These are phyloP conservation scores for Cladophialophora yegresii DNA, from an alignment of 2,329 filamentous ascomycete species.

Conservation along the genomic window DNA sequence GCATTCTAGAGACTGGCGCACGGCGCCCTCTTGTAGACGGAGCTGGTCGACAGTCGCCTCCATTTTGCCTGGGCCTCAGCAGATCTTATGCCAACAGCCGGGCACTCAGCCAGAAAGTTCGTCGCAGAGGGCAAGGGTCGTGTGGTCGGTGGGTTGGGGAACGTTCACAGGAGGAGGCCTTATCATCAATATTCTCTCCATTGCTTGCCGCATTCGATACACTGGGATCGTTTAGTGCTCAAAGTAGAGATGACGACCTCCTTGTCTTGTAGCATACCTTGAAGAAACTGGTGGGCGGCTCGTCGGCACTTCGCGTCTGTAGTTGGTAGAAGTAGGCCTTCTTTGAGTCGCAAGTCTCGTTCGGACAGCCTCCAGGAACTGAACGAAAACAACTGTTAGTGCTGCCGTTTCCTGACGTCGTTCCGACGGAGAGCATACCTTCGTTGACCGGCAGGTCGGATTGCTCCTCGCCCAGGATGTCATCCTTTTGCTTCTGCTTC, in stretches of 20 bases:
- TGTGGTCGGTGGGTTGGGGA: neutral
- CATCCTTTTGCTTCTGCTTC: slow-evolving; percentile 83
- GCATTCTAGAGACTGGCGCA: neutral
- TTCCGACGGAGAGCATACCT: slow-evolving; percentile 21
- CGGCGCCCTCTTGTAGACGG: neutral
- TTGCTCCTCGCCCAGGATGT: slow-evolving; percentile 68
- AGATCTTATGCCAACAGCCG: neutral
- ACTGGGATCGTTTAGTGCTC: slow-evolving; percentile 39
- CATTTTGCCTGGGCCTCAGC: neutral
- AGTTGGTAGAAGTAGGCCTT: slow-evolving; percentile 95
- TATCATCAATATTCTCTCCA: slow-evolving; percentile 53
- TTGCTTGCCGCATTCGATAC: slow-evolving; percentile 49
- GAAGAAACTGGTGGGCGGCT: slow-evolving; percentile 97
- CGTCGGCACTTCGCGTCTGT: slow-evolving; percentile 96
- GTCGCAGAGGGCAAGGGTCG: neutral
- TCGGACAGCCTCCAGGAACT: slow-evolving; percentile 61
- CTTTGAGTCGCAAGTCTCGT: slow-evolving; percentile 74
- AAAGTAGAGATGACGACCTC: neutral
- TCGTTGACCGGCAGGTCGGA: slow-evolving; percentile 36
- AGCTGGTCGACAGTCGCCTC: neutral
- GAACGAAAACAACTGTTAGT: slow-evolving; percentile 1
- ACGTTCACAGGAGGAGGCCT: neutral
- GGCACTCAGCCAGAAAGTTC: neutral
- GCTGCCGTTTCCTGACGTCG: neutral
- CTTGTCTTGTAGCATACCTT: slow-evolving; percentile 59